These are phyloP conservation scores for Pseudogymnoascus sp. DNA, from an alignment of 2,329 filamentous ascomycete species.

Conservation along the genomic window DNA sequence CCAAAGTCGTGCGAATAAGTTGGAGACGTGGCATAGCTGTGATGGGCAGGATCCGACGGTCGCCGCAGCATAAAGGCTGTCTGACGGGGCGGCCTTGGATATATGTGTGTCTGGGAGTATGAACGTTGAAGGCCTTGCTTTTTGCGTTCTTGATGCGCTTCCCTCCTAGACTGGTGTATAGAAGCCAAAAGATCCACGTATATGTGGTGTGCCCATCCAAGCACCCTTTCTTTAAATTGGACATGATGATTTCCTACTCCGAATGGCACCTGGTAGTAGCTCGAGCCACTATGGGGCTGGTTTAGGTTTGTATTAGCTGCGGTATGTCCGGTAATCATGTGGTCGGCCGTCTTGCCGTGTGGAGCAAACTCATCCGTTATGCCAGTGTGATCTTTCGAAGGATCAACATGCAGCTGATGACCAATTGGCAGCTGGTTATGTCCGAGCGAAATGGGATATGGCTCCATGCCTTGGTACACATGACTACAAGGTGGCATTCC, in stretches of 20 bases:
- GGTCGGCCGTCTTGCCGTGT: not conserved
- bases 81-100: constrained; percentile 40
- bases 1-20: not conserved
- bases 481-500: constrained; percentile 2
- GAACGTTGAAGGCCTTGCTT: constrained; percentile 28
- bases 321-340: not conserved
- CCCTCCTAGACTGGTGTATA: constrained; percentile 53
- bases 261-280: constrained; percentile 1
- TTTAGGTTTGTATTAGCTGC: not conserved
- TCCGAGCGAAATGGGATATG: constrained; percentile 2
- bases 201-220: constrained; percentile 63
- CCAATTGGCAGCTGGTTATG: not conserved
- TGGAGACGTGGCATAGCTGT: not conserved
- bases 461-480: constrained; percentile 2
- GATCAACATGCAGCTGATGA: not conserved
- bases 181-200: constrained; percentile 65
- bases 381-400: not conserved
- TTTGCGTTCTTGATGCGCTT: constrained; percentile 33
- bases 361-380: not conserved
- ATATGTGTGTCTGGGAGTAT: constrained; percentile 45
- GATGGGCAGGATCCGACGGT: not conserved
- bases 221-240: constrained; percentile 60
- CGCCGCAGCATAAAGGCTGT: constrained; percentile 18
- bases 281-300: not conserved
- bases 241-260: constrained; percentile 21